phyloP scores from a whole-genome alignment of 257 asterid species.

The Jaltomata sinuosa region DNA sequence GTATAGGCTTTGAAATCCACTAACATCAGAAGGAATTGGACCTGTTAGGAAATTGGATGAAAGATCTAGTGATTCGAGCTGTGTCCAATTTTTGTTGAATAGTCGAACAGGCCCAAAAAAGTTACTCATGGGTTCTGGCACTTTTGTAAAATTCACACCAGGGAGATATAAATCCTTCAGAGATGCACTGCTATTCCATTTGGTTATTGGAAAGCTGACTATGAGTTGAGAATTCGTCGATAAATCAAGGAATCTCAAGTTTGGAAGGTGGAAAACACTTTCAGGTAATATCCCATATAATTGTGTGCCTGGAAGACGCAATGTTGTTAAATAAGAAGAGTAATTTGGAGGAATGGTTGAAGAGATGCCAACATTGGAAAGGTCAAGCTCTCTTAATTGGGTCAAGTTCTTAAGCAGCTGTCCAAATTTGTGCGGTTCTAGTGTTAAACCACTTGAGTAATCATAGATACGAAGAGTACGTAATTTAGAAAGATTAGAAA shows the following conservation, averaged over 20 bases:
- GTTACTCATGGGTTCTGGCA: conserved; percentile 1
- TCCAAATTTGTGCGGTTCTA: not conserved
- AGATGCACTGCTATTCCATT: no score
- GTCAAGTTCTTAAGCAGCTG: conserved; percentile 18
- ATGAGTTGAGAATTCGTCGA: not conserved
- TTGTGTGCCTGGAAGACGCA: not conserved
- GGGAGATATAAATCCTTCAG: not conserved
- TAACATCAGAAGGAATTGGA: no score
- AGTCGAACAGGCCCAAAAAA: conserved; percentile 3
- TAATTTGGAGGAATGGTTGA: not conserved
- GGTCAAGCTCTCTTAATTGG: not conserved
- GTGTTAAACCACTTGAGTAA: not conserved
- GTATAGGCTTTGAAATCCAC: no score
- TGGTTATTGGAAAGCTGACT: not conserved
- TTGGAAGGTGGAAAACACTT: conserved; percentile 1
- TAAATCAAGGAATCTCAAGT: conserved; percentile 1
- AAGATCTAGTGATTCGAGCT: not conserved
- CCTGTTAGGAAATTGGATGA: not conserved
- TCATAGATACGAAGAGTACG: not conserved
- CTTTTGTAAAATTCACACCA: not conserved
- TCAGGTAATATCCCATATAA: conserved; percentile 3
- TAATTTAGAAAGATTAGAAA: conserved; percentile 2
- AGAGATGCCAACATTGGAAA: not conserved
- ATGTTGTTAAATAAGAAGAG: no score
- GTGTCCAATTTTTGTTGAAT: not conserved